Evolutionary conservation across 176 grass and related monocot species (phyloP), one percentile per base, ranked within the genome.

Genomic region (Zea luxurians): DNA sequence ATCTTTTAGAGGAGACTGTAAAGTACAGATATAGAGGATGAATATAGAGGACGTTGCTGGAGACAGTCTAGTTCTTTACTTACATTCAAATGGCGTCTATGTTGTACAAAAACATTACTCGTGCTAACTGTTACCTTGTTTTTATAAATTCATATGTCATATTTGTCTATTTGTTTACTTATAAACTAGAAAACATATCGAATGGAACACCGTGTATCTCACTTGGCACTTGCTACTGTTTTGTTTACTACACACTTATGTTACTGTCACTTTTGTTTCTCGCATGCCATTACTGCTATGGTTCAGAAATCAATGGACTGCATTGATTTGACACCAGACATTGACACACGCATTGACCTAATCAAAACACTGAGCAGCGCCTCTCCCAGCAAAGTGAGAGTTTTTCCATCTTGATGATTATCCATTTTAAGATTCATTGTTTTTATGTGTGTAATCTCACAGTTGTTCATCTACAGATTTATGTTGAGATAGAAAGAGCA

Each of bases 231-330:
- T 27, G 27, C 27, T 27, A 0, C 27, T 27, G 27, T 27, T 27
- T 27, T 27, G 27, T 27, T 27, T 27, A 27, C 27, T 27, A 27
- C 27, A 27, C 27, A 27, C 27, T 35, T 41, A 70, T 13, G 18
- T 66, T 6, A 77, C 20, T 15, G 17, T 42, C 34, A 7, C 57
- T 27, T 18, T 48, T 67, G 37, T 68, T 66, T 83, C 16, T 70
- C 70, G 20, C 87, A 97, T 91, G 94, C 94, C 35, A 93, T 93
- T 55, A 92, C 89, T 66, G 89, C 89, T 58, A 91, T 97, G 80
- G 94, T 97, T 48, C 94, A 97, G 79, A 91, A 97, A 83, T 91
- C 94, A 27, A 97, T 97, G 94, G 87, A 92, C 61, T 97, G 93
- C 60, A 97, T 97, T 84, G 94, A 93, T 5, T 81, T 91, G 60